phyloP scores from a whole-genome alignment of 106 monocot genomes.

The Dendrobium huoshanense region DNA sequence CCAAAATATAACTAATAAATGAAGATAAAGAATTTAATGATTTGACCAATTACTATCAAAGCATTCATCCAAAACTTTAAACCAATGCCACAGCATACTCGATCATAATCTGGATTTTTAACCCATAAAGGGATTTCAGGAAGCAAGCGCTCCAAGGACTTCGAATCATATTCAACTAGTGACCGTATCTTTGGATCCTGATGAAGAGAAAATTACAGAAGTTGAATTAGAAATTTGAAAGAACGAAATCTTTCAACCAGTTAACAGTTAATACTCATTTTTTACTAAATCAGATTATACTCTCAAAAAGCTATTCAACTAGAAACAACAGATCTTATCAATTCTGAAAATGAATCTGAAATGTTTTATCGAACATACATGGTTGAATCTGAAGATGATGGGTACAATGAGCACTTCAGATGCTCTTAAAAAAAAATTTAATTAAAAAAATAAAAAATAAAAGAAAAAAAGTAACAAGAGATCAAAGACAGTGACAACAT shows the following conservation, averaged over 20 bases:
- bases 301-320: neutral
- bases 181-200: constrained; percentile 56
- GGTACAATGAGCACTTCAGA: no score
- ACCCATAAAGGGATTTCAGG: constrained; percentile 92
- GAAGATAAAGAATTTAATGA: neutral
- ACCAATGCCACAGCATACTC: constrained; percentile 34
- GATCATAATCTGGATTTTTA: constrained; percentile 89
- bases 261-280: neutral
- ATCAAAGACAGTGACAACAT: neutral
- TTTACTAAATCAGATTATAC: neutral
- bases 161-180: constrained; percentile 54
- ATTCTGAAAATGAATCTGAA: no score
- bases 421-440: no score
- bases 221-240: neutral
- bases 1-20: neutral
- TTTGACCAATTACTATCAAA: neutral
- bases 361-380: no score
- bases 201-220: neutral
- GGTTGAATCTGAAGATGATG: no score
- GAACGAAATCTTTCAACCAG: neutral
- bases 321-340: no score
- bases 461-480: neutral
- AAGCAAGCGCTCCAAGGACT: constrained; percentile 60
- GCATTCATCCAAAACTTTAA: neutral
- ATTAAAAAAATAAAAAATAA: neutral